Base-by-base conservation (phyloP, 2,329 filamentous ascomycete genomes). In the Xylariaceae sp. region DNA sequence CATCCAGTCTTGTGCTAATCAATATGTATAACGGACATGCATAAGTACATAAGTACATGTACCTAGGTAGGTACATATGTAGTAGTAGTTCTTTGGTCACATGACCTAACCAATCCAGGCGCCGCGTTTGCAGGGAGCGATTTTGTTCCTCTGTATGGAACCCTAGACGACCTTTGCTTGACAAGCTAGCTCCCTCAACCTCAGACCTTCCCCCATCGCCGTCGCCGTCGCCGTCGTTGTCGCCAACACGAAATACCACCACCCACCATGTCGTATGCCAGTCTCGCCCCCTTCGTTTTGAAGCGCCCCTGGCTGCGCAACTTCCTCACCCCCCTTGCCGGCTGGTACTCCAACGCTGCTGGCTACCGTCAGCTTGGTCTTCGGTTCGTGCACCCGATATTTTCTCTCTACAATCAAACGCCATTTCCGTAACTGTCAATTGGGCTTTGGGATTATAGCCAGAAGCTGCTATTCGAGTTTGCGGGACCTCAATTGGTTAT, bases 361-460 rank as follows among this genome's bases (percentile, higher is more conserved):
- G 94, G 94, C 75, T 96, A 97, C 85, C 89, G 92, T 79, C 87
- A 94, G 85, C 83, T 97, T 73, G 94, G 94, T 72, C 83, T 97
- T 79, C 90, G 84, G 92, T 96, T 89, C 76, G 64, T 64, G 36
- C 48, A 14, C 46, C 52, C 50, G 50, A 41, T 46, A 28, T 16
- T 23, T 36, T 36, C 26, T 24, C 43, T n/a, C n/a, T n/a, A n/a
- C n/a, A n/a, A n/a, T n/a, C n/a, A n/a, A n/a, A n/a, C n/a, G n/a
- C n/a, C n/a, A n/a, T n/a, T n/a, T n/a, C n/a, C n/a, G n/a, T 17
- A 8, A 8, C 28, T 17, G 8, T 37, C 44, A 33, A 47, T 54
- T 19, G 23, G 37, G 5, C 9, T 29, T 9, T 5, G 26, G 6
- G 26, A 5, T 29, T 29, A 9, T 29, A 29, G 5, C 9, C 6